A percentile compares a stretch with the other conserved stretches of the same genome.
Conservation (phyloP, 441 rosid genomes). For the Mallotus japonicus region DNA sequence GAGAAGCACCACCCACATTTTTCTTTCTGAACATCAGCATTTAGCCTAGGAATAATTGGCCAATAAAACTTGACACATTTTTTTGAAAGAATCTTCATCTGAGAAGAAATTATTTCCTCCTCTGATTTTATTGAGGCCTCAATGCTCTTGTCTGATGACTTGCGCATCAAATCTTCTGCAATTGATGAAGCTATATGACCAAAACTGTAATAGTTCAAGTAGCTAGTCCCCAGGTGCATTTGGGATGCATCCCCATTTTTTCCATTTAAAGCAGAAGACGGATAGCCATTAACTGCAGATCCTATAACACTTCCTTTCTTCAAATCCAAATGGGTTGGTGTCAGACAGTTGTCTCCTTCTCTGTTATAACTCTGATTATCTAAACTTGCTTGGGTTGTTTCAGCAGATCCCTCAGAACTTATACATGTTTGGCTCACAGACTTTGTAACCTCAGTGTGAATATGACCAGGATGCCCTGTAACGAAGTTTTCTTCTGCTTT, state of each 20-base stretch:
- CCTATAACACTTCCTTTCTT: conserved; percentile 33
- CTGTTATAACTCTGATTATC: conserved; percentile 40
- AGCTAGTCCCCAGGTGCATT: conserved; percentile 40
- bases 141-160: conserved; percentile 40
- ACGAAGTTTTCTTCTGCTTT: conserved; percentile 37
- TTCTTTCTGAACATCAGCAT: conserved; percentile 54
- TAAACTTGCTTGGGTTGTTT: conserved; percentile 51
- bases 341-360: conserved; percentile 38
- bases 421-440: conserved; percentile 41
- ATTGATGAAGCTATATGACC: conserved; percentile 67
- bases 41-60: conserved; percentile 47
- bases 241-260: conserved; percentile 31
- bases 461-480: conserved; percentile 39
- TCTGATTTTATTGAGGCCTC: conserved; percentile 41
- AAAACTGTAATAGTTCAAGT: conserved; percentile 70
- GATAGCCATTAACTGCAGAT: conserved; percentile 29
- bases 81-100: conserved; percentile 76
- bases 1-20: conserved; percentile 96
- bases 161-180: conserved; percentile 60
- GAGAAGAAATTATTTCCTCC: conserved; percentile 65
- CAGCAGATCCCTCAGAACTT: conserved; percentile 73
- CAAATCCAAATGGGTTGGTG: conserved; percentile 37
- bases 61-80: conserved; percentile 55
- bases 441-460: conserved; percentile 33
- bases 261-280: conserved; percentile 32